Base-by-base conservation (phyloP, 768 basidiomycete genomes). In the Rhodocollybia butyracea region DNA sequence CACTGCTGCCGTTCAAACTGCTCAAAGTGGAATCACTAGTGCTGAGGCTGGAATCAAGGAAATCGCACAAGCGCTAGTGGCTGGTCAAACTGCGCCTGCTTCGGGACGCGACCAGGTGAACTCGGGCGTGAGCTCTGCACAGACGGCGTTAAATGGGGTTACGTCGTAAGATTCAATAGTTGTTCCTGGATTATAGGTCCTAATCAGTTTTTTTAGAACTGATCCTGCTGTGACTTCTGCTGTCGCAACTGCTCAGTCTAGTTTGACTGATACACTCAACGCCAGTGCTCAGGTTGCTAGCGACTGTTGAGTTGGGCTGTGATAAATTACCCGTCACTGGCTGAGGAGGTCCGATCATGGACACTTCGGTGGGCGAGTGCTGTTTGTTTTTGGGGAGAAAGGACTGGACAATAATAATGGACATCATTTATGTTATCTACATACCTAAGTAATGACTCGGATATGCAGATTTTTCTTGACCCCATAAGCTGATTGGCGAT, bases 171-270 rank as follows among this genome's bases (percentile, higher is more conserved):
- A n/a, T n/a, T n/a, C n/a, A n/a, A n/a, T n/a, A n/a, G n/a, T n/a
- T n/a, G n/a, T n/a, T n/a, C n/a, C n/a, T n/a, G n/a, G n/a, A n/a
- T n/a, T n/a, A n/a, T n/a, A n/a, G n/a, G n/a, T n/a, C n/a, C n/a
- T n/a, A n/a, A n/a, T n/a, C n/a, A n/a, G n/a, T n/a, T n/a, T 32
- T 39, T 54, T 6, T 50, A 57, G 56, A 29, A 57, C 41, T 22
- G 56, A 60, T 46, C 55, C 59, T 15, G 52, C 57, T 42, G 55
- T 60, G 15, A 36, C 52, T 22, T 24, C 56, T 19, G 59, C 59
- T 19, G 46, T 21, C 13, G 45, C 45, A 6, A 40, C 39, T 10
- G 39, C 39, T 40, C 43, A 51, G 36, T 39, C 26, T 2, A 26
- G 46, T 39, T 38, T 55, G 15, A 46, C 54, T 22, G 17, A 32